Base-by-base conservation (phyloP, 2,329 filamentous ascomycete genomes). In the Rachicladosporium sp. region DNA sequence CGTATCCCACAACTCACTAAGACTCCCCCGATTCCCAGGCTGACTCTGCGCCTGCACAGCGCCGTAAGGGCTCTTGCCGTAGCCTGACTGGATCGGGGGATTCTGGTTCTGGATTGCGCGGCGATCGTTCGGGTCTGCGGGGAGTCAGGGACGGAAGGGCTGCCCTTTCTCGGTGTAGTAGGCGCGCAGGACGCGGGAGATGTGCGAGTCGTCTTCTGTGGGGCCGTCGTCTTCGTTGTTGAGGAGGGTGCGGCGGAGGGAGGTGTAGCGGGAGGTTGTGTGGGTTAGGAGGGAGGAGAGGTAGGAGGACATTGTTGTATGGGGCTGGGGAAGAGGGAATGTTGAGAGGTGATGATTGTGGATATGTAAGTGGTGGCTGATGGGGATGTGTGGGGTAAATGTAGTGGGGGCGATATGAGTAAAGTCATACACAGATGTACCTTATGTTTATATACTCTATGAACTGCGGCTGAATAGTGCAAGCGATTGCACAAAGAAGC, bases 141-240 rank as follows among this genome's bases (percentile, higher is more conserved):
- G 86, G 6, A 96, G 78, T 89, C 91, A 96, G 50, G 70, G 65
- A 1, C 91, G 91, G 46, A 88, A 82, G 2, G 78, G 71, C 13
- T 80, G 78, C 50, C 81, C 83, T 57, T 93, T 91, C 61, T 96
- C 88, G 37, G 70, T 76, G 70, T 98, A 96, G 71, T 96, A 94
- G 52, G 78, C 81, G 53, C 91, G 82, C 19, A 98, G 76, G 29
- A 93, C 87, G 53, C 91, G 84, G 64, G 85, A 93, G 55, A 96
- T 82, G 67, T 96, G 87, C 2, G 87, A 93, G 66, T 93, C 86
- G 66, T 96, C 88, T 63, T 93, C 67, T 38, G 67, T 70, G 56
- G 71, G 68, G 53, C 68, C 68, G 56, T 71, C 68, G 41, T 62
- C 62, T 55, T 71, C 68, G 57, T 63, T 63, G 29, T 83, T 75